Conservation (phyloP, 2,329 filamentous ascomycete species). For the Bertia moriformis region DNA sequence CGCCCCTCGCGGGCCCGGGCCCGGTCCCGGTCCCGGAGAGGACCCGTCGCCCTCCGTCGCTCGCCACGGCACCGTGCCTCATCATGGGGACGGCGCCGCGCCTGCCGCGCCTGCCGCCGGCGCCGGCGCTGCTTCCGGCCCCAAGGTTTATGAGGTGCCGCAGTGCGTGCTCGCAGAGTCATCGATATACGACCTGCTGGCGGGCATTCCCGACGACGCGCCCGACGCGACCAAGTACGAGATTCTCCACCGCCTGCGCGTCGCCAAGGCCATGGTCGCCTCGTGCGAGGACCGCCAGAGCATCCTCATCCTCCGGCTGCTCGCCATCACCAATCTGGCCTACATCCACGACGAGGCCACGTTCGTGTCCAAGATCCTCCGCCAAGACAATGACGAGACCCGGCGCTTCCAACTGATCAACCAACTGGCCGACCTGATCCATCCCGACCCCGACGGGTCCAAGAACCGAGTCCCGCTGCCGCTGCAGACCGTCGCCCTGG, state of each 20-base stretch:
- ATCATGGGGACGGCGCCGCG: too few species aligned
- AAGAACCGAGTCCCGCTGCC: conserved; percentile 57
- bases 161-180: conserved; percentile 34
- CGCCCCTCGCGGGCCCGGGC: too few species aligned
- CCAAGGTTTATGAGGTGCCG: conserved; percentile 51
- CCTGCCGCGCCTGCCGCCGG: conserved; percentile 21
- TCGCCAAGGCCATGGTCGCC: conserved; percentile 61
- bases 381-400: conserved; percentile 78
- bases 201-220: conserved; percentile 43
- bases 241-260: conserved; percentile 66
- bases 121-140: conserved; percentile 25
- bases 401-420: conserved; percentile 78
- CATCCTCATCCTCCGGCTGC: conserved; percentile 64
- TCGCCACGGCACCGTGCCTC: too few species aligned
- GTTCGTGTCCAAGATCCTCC: conserved; percentile 76
- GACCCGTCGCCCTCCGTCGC: conserved; percentile 29
- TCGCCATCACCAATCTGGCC: conserved; percentile 79
- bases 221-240: conserved; percentile 68
- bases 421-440: conserved; percentile 81
- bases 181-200: conserved; percentile 40
- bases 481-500: conserved; percentile 70
- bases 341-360: conserved; percentile 72
- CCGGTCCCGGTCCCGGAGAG: conserved; percentile 20
- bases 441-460: conserved; percentile 61
- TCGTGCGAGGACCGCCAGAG: conserved; percentile 55